Conservation (phyloP, 208 protist species). For the Plasmodiophora brassicae region DNA sequence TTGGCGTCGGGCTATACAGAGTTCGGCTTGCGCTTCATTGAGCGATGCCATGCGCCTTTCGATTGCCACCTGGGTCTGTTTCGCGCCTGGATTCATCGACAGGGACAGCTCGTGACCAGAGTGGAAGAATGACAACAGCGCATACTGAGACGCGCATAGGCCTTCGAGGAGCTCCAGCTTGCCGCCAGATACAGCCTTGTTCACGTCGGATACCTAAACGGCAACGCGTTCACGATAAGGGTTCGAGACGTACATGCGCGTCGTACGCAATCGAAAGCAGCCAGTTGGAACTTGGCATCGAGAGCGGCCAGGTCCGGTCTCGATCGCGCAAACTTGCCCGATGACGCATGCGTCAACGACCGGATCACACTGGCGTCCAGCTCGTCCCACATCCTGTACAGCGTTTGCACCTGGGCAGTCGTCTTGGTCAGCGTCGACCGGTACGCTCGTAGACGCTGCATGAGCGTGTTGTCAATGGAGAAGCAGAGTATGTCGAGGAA, state of each 20-base stretch:
- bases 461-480: conserved; percentile 11
- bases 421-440: too few relatives aligned
- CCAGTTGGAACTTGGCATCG: not conserved
- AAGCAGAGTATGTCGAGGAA: not conserved
- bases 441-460: too few relatives aligned
- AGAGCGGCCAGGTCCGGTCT: not conserved
- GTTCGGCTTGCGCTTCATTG: too few relatives aligned
- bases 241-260: not conserved
- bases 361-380: not conserved
- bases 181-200: not conserved
- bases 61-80: not conserved
- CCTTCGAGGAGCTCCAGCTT: conserved; percentile 26
- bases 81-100: conserved; percentile 21
- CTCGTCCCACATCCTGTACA: conserved; percentile 18
- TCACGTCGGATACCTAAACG: not conserved
- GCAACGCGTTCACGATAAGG: not conserved
- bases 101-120: conserved; percentile 16
- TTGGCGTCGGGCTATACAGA: too few relatives aligned
- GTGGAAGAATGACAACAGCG: conserved; percentile 17
- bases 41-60: too few relatives aligned
- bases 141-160: conserved; percentile 3
- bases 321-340: too few relatives aligned
- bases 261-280: conserved; percentile 6
- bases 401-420: too few relatives aligned
- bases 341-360: not conserved